A percentile compares a stretch with the other conserved stretches of the same genome.
phyloP scores from a whole-genome alignment of 2,329 filamentous ascomycete species.

The Cucurbitaria berberidis region DNA sequence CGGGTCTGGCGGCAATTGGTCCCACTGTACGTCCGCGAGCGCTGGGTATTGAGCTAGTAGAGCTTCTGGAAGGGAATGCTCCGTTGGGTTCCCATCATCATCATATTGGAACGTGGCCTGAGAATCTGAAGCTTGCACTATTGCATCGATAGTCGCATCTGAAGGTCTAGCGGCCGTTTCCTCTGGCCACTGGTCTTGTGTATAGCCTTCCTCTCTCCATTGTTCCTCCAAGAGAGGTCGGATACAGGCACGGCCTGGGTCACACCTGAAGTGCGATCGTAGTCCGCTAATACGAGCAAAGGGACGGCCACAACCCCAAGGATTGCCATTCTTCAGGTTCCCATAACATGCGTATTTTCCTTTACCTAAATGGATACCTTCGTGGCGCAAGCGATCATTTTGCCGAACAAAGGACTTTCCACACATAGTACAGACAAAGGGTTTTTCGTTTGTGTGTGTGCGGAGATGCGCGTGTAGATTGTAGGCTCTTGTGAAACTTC shows the following conservation, averaged over 20 bases:
- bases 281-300: conserved; percentile 96
- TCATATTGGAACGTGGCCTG: too few relatives aligned
- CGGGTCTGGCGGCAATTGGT: not conserved
- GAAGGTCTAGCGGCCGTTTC: not conserved
- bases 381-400: conserved; percentile 95
- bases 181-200: not conserved
- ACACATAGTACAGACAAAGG: conserved; percentile 96
- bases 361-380: conserved; percentile 93
- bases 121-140: too few relatives aligned
- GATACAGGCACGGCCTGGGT: conserved; percentile 94
- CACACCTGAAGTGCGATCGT: conserved; percentile 91
- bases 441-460: conserved; percentile 95
- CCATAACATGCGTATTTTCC: conserved; percentile 99
- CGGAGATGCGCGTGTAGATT: conserved; percentile 94
- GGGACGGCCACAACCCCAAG: conserved; percentile 91
- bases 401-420: conserved; percentile 97
- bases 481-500: conserved; percentile 94
- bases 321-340: conserved; percentile 78
- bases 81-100: too few relatives aligned
- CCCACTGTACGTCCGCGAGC: not conserved
- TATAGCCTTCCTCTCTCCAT: conserved; percentile 70
- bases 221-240: conserved; percentile 97
- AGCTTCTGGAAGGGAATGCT: not conserved
- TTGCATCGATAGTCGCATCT: not conserved
- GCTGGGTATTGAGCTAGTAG: not conserved